phyloP scores from a whole-genome alignment of 176 grass and related monocot genomes.

The Carex scoparia region DNA sequence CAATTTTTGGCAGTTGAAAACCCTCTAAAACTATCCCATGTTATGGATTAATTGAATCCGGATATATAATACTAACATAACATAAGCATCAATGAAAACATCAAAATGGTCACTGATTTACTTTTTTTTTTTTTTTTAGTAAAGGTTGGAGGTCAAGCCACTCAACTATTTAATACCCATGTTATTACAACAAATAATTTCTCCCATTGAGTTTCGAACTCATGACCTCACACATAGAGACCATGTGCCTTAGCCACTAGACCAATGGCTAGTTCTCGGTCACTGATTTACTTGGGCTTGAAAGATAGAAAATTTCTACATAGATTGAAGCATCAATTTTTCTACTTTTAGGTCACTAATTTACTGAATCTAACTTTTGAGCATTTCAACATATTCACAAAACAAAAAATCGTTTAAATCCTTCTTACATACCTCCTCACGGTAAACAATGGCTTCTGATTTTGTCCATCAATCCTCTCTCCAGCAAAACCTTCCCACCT shows the following conservation, averaged over 20 bases:
- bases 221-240: too few relatives aligned
- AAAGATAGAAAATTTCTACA: neutral
- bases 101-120: too few relatives aligned
- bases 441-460: slow-evolving; percentile 73
- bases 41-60: neutral
- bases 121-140: too few relatives aligned
- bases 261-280: too few relatives aligned
- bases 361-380: neutral
- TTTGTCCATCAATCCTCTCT: slow-evolving; percentile 32
- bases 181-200: too few relatives aligned
- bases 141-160: too few relatives aligned
- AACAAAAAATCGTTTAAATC: neutral
- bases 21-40: neutral
- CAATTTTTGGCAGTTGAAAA: neutral
- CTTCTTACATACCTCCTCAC: slow-evolving; percentile 34
- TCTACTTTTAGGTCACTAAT: too few relatives aligned
- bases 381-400: neutral
- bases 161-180: too few relatives aligned
- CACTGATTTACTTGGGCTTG: too few relatives aligned
- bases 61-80: neutral
- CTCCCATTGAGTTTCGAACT: too few relatives aligned
- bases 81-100: too few relatives aligned
- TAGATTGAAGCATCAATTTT: neutral
- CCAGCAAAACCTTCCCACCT: slow-evolving; percentile 91
- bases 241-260: too few relatives aligned